A percentile compares a stretch with the other conserved stretches of the same genome.
Evolutionary conservation across 768 basidiomycete species (phyloP).

Genomic region (Suillus clintonianus): DNA sequence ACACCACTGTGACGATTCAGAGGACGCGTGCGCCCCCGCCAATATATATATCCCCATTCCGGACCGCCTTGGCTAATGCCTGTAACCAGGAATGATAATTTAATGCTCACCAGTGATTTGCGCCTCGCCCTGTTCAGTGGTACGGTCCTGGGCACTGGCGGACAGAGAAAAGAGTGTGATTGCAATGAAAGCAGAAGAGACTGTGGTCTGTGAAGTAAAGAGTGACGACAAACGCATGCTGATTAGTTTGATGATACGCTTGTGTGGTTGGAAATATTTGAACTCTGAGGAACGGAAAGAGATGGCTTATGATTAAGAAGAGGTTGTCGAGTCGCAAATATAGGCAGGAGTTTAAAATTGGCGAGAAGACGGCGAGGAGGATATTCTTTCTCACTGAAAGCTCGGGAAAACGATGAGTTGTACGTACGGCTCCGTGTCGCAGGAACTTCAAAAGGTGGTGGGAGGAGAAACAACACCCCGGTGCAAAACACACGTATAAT

Average conservation of each 20-base stretch:
- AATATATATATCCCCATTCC: no score
- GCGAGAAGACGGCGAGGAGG: background rate
- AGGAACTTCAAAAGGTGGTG: background rate
- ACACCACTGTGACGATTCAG: no score
- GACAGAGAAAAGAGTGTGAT: conserved; percentile 6
- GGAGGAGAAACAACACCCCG: background rate
- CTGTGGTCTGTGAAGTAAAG: conserved; percentile 10
- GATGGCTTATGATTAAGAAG: background rate
- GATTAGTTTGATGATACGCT: conserved; percentile 5
- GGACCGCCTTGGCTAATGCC: background rate
- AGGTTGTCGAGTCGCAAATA: background rate
- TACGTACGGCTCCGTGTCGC: background rate
- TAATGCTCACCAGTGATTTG: conserved; percentile 36
- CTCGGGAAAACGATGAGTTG: background rate
- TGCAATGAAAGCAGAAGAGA: conserved; percentile 6
- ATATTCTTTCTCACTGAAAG: background rate
- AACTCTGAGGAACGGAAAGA: background rate
- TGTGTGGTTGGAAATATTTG: background rate
- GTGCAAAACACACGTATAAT: background rate
- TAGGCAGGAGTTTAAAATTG: conserved; percentile 5
- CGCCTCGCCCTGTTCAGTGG: conserved; percentile 37
- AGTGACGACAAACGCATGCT: conserved; percentile 21
- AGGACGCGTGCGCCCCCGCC: background rate
- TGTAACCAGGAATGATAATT: background rate
- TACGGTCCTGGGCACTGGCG: conserved; percentile 27